Conservation (phyloP, 2,329 filamentous ascomycete genomes). For the Monosporascus sp. region DNA sequence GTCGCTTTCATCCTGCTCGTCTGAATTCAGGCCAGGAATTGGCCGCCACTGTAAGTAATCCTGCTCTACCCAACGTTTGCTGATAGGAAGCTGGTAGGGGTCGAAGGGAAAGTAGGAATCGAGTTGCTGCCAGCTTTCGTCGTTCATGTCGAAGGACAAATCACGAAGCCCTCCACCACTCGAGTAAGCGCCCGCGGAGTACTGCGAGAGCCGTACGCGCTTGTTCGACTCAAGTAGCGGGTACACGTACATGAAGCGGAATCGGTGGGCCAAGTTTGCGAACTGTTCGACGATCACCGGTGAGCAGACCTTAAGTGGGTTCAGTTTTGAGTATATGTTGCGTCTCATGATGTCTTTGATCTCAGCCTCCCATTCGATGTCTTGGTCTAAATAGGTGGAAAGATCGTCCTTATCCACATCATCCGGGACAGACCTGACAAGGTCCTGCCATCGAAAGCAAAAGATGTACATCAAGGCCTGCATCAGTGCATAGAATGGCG, state of each 20-base stretch:
- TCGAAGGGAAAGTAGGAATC: constrained; percentile 98
- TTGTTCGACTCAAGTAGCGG: constrained; percentile 89
- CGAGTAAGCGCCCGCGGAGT: constrained; percentile 51
- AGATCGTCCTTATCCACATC: constrained; percentile 58
- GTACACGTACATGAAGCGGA: constrained; percentile 85
- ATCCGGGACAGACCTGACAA: constrained; percentile 60
- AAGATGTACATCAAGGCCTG: constrained; percentile 92
- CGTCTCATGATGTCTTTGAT: constrained; percentile 69
- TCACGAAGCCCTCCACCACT: constrained; percentile 51
- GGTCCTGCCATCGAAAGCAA: constrained; percentile 94
- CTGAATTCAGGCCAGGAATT: constrained; percentile 61
- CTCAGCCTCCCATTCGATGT: constrained; percentile 71
- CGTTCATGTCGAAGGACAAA: constrained; percentile 46
- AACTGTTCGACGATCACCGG: constrained; percentile 88
- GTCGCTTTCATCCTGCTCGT: constrained; percentile 49
- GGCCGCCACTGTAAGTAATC: constrained; percentile 80
- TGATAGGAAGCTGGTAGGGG: constrained; percentile 84
- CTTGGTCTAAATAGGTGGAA: constrained; percentile 57
- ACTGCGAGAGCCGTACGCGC: constrained; percentile 72
- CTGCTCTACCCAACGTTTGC: constrained; percentile 78
- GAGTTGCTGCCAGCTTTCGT: constrained; percentile 76
- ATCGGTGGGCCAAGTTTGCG: constrained; percentile 77
- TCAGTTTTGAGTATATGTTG: constrained; percentile 82
- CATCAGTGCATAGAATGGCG: constrained; percentile 80
- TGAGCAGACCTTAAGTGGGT: constrained; percentile 91